Conservation (phyloP, 345 rosid species). For the Angophora floribunda region DNA sequence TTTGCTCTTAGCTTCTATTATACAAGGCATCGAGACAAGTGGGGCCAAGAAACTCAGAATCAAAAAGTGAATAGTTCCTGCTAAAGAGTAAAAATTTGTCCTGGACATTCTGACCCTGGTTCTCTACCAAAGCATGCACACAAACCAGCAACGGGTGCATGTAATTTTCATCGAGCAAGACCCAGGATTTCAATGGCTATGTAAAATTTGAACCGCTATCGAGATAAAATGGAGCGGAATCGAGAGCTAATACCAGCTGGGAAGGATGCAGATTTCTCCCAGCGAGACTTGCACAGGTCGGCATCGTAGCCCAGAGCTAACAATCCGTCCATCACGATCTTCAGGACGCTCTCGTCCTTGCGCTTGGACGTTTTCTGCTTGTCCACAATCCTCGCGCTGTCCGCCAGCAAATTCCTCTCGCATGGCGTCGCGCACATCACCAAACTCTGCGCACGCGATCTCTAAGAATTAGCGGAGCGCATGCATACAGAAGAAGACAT, state of each 20-base stretch:
- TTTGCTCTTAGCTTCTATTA: background rate
- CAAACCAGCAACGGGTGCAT: background rate
- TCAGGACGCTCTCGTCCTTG: slow-evolving; percentile 47
- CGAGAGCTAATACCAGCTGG: slow-evolving; percentile 49
- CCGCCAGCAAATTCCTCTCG: slow-evolving; percentile 58
- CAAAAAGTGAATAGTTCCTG: background rate
- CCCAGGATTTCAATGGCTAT: background rate
- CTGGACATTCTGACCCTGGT: background rate
- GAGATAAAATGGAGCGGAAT: background rate
- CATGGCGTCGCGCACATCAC: slow-evolving; percentile 31
- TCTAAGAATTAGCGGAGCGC: background rate
- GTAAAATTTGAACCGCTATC: background rate
- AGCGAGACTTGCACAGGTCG: slow-evolving; percentile 72
- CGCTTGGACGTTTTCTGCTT: slow-evolving; percentile 49
- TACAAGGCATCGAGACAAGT: background rate
- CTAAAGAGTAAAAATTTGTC: background rate
- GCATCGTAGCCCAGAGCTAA: slow-evolving; percentile 62
- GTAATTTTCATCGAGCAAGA: background rate
- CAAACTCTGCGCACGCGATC: slow-evolving; percentile 34
- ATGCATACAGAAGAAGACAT: background rate
- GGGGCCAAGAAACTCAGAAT: background rate
- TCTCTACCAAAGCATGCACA: background rate
- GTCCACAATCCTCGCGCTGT: slow-evolving; percentile 64
- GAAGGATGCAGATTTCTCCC: slow-evolving; percentile 65
- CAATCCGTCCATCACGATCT: slow-evolving; percentile 41